phyloP scores from a whole-genome alignment of 257 asterid species.

The Solanum tacnaense region DNA sequence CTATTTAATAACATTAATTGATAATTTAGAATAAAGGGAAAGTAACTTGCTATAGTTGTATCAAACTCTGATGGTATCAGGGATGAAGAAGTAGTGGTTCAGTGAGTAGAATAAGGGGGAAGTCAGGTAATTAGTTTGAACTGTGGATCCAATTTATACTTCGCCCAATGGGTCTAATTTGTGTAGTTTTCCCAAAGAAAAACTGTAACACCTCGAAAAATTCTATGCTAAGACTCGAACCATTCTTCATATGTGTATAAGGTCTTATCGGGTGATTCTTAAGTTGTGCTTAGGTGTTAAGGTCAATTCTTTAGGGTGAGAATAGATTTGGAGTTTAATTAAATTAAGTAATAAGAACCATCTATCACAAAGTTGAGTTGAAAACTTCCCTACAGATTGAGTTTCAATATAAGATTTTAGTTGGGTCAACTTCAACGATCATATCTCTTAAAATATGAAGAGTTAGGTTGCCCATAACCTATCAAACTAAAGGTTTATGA shows the following conservation, averaged over 20 bases:
- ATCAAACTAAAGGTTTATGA: neutral
- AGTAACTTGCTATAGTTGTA: neutral
- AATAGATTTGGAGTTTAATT: neutral
- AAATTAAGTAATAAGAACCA: too few relatives aligned
- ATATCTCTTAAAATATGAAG: neutral
- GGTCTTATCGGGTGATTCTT: neutral
- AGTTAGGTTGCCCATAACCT: neutral
- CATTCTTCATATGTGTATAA: neutral
- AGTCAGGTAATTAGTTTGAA: neutral
- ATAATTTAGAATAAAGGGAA: neutral
- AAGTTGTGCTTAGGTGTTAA: neutral
- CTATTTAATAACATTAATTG: neutral
- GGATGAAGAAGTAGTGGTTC: neutral
- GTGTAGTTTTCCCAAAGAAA: neutral
- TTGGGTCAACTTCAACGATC: neutral
- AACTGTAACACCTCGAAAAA: neutral
- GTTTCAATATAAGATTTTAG: neutral
- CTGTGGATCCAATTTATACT: neutral
- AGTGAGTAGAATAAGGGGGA: neutral
- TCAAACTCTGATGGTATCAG: neutral
- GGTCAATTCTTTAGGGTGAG: neutral
- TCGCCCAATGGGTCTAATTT: neutral
- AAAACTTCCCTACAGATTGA: too few relatives aligned
- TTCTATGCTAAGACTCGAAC: neutral
- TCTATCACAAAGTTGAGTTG: neutral